Evolutionary conservation across 1,139 yeast species (phyloP), one percentile per base, ranked within the genome.

Genomic region (Protomyces pachydermus): DNA sequence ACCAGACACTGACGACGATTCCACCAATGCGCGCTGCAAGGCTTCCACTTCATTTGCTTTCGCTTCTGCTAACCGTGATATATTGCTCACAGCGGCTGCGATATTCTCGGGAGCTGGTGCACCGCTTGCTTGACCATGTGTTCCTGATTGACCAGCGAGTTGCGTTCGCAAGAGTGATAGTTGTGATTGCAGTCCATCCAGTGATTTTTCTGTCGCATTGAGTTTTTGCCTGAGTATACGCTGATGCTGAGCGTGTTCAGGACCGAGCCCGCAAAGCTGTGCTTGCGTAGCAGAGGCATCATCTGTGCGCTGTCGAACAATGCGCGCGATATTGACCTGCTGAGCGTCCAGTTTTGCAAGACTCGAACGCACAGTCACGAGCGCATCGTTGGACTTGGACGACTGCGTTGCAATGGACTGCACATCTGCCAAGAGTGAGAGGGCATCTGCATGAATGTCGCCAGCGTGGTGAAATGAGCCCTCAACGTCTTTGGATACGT

Each of bases 231-330:
- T 60, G 28, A 65, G 35, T 25, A 38, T 35, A 37, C 46, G 39
- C 39, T 65, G 66, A 35, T 50, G 64, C 20, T 58, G 56, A n/a
- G 65, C 62, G 35, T 65, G 62, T 52, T 65, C 66, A 3, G 62
- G 65, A 4, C 66, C 66, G 12, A 65, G 56, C 10, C 48, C 52
- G n/a, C 57, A 55, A 10, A 55, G 28, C 28, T 56, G 55, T 34
- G 56, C 18, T 38, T 53, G 28, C 16, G 35, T 18, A 12, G 62
- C 61, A 38, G 55, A 55, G 14, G 45, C 32, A 3, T 42, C 35
- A 46, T 65, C 66, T 10, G 57, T 55, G 34, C 54, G 56, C 16
- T 67, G 66, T 38, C 66, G 56, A 3, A 65, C 37, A 16, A 61
- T 45, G n/a, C 66, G 48, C 37, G 57, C 50, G 9, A 62, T 42